Evolutionary conservation across 208 protist genomes (phyloP).

Genomic region (Crithidia brevicula): DNA sequence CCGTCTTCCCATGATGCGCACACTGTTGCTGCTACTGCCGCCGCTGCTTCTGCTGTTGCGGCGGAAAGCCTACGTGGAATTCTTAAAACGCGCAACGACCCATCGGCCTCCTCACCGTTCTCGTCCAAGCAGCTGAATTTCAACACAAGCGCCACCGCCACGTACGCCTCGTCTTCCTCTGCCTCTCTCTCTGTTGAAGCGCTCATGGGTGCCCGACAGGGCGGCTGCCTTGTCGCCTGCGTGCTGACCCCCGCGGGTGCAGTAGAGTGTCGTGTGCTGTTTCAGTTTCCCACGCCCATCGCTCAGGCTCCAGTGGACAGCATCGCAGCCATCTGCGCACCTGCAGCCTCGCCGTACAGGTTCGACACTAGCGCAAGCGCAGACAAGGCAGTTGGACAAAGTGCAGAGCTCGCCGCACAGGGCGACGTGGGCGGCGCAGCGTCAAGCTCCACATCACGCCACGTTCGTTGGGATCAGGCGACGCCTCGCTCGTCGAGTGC

Average conservation of each 20-base stretch:
- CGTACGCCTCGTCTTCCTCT: not conserved
- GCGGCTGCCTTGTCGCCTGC: conserved; percentile 45
- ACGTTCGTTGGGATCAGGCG: conserved; percentile 1
- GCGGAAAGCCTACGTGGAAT: not conserved
- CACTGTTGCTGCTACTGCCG: not conserved
- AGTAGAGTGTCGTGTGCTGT: conserved; percentile 26
- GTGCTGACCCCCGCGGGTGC: conserved; percentile 34
- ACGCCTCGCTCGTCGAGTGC: not conserved
- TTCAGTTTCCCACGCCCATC: conserved; percentile 30
- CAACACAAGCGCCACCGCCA: not conserved
- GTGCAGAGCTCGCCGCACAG: too few relatives aligned
- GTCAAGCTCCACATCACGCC: not conserved
- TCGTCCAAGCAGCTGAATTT: not conserved
- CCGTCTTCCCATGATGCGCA: not conserved
- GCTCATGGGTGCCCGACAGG: conserved; percentile 38
- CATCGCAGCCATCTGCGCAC: conserved; percentile 6
- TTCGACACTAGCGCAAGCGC: not conserved
- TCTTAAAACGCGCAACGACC: not conserved
- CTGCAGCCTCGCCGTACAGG: not conserved
- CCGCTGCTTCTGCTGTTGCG: not conserved
- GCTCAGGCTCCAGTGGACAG: conserved; percentile 12
- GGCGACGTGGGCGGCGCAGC: not conserved
- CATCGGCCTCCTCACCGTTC: not conserved
- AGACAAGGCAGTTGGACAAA: too few relatives aligned
- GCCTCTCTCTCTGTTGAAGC: conserved; percentile 11